Base-by-base conservation (phyloP, 2,329 filamentous ascomycete genomes). In the Hypoxylon sp. region DNA sequence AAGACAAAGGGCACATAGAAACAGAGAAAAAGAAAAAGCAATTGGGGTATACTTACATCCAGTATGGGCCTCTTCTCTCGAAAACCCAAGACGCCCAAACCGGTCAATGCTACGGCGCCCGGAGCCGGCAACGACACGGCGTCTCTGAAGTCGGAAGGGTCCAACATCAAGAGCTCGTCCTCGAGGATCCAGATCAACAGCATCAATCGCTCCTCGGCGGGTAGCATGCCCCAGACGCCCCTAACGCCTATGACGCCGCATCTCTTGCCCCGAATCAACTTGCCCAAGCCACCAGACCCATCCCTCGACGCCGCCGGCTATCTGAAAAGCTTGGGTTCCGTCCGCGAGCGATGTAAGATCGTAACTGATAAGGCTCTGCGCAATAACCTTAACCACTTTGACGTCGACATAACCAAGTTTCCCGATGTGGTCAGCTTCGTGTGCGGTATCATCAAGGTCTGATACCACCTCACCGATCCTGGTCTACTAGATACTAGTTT, bases 381-480 rank as follows among this genome's bases (percentile, higher is more conserved):
- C 70, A 93, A 97, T 75, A 84, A 91, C 71, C 85, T 97, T 66
- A 87, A 87, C 71, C 94, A 97, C 77, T 97, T 97, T 73, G 90
- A 92, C 69, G 93, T 97, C 49, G 94, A 97, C 78, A 88, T 94
- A 84, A 80, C 79, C 79, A 96, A 95, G 79, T 95, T 97, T 77
- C 80, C 84, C 46, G 91, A 95, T 69, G 95, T 95, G 0, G 93
- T 94, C 12, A 86, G 86, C 45, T 97, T 97, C 77, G 91, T 97
- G 8, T 90, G 95, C n/a, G 90, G 91, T 40, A 95, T 97, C 69
- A 97, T 97, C 82, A 97, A 96, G 91, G 93, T 94, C 81, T 30
- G 50, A 26, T 22, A 32, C 20, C 16, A 38, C 51, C 36, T 44
- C 7, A 30, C 26, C 36, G 12, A 16, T 22, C 38, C 51, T 36